A percentile compares a stretch with the other conserved stretches of the same genome.
Conservation (phyloP, 78 protist genomes). For the Guillardia theta region DNA sequence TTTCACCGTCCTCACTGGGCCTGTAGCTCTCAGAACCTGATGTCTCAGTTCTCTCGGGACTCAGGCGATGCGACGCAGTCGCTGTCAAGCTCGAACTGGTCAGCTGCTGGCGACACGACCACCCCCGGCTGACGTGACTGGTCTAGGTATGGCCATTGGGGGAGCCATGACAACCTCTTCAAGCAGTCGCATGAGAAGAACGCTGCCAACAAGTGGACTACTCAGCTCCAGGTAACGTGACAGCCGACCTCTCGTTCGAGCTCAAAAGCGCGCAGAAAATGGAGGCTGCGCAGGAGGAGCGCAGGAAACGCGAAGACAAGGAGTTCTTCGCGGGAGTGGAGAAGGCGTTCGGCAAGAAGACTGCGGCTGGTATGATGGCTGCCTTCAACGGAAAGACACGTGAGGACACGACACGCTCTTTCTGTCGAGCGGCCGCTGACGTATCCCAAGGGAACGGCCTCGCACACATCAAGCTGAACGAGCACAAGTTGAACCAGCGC, state of each 20-base stretch:
- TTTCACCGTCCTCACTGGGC: not conserved
- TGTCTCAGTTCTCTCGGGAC: slow-evolving; percentile 17
- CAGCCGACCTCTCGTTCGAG: too few species aligned
- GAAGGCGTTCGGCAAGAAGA: slow-evolving; percentile 28
- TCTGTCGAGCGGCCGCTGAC: too few species aligned
- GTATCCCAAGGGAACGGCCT: not conserved
- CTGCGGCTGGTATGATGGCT: not conserved
- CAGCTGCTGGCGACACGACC: not conserved
- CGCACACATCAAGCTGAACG: not conserved
- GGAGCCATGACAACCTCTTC: not conserved
- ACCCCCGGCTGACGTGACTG: not conserved
- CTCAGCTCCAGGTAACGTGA: too few species aligned
- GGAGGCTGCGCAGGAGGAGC: not conserved
- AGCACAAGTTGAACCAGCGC: not conserved
- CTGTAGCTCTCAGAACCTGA: not conserved
- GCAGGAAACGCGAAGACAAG: not conserved
- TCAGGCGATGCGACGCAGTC: not conserved
- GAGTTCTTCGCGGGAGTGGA: not conserved
- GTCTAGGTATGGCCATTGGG: not conserved
- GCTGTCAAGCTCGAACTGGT: not conserved
- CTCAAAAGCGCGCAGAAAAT: too few species aligned
- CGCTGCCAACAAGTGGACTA: not conserved
- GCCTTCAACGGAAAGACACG: not conserved
- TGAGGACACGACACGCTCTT: too few species aligned
- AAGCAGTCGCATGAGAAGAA: not conserved